Conservation (phyloP, 1,139 yeast species). For the Protomyces pachydermus region DNA sequence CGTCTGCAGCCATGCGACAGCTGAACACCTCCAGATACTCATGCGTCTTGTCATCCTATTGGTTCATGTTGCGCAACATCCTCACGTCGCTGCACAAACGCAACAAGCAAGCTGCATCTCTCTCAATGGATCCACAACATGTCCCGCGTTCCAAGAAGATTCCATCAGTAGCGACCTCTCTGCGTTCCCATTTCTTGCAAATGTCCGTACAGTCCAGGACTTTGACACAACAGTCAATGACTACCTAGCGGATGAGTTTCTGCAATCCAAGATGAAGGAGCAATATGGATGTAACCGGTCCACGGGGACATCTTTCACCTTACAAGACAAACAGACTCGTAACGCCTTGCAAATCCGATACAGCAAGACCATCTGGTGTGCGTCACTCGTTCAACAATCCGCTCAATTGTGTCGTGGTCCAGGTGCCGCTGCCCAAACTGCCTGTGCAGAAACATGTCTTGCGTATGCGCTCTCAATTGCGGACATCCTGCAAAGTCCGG, state of each 20-base stretch:
- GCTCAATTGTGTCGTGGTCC: background rate
- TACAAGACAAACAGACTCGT: background rate
- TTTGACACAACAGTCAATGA: constrained; percentile 2
- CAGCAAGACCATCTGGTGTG: constrained; percentile 24
- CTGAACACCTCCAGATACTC: too few species aligned
- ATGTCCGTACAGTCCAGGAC: background rate
- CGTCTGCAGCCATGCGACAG: too few species aligned
- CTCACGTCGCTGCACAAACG: too few species aligned
- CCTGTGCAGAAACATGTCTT: constrained; percentile 26
- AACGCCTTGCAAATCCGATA: background rate
- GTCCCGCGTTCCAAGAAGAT: background rate
- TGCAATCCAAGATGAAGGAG: background rate
- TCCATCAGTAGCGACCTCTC: background rate
- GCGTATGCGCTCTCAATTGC: constrained; percentile 7
- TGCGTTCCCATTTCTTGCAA: background rate
- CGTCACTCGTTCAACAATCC: constrained; percentile 22
- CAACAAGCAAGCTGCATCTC: too few species aligned
- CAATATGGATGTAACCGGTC: background rate
- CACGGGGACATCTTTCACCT: background rate
- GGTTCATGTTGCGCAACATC: too few species aligned
- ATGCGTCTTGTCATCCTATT: too few species aligned
- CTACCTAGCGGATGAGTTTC: background rate
- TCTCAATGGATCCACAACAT: background rate
- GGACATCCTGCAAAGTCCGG: constrained; percentile 2
- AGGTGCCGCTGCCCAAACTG: background rate